Evolutionary conservation across 192 early-diverging fungal genomes (phyloP).

Genomic region (Backusella luteola): DNA sequence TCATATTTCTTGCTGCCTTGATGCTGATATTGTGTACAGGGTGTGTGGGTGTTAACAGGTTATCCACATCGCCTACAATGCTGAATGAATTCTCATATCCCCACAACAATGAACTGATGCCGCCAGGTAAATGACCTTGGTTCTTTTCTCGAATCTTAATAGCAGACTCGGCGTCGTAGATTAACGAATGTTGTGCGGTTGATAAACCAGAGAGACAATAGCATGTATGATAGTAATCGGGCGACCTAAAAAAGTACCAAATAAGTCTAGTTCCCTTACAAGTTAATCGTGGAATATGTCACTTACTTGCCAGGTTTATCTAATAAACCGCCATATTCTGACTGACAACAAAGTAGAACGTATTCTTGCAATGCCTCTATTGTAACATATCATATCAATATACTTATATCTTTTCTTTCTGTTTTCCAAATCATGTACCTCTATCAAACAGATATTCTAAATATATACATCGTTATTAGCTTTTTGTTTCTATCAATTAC

Average conservation of each 20-base stretch:
- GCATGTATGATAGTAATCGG: slow-evolving; percentile 95
- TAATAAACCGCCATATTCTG: slow-evolving; percentile 72
- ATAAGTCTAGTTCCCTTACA: background rate
- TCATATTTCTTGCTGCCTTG: slow-evolving; percentile 41
- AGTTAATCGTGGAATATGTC: background rate
- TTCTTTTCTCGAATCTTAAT: slow-evolving; percentile 21
- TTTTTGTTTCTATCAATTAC: background rate
- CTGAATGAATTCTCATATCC: slow-evolving; percentile 21
- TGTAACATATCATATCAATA: background rate
- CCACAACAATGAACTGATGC: slow-evolving; percentile 45
- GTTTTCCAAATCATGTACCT: slow-evolving; percentile 15
- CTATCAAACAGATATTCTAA: slow-evolving; percentile 50
- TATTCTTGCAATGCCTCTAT: slow-evolving; percentile 84
- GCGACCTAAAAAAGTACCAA: slow-evolving; percentile 34
- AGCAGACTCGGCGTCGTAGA: slow-evolving; percentile 32
- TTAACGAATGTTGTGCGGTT: slow-evolving; percentile 72
- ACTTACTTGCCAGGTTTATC: slow-evolving; percentile 90
- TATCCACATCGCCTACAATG: slow-evolving; percentile 49
- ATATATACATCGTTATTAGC: background rate
- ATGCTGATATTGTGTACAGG: slow-evolving; percentile 71
- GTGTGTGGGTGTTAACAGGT: slow-evolving; percentile 61
- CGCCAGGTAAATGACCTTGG: slow-evolving; percentile 28
- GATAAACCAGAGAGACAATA: slow-evolving; percentile 90
- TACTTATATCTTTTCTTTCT: background rate
- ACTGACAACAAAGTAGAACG: slow-evolving; percentile 84